Base-by-base conservation (phyloP, 352 stramenopile genomes). In the Hyaloperonospora arabidopsidis region DNA sequence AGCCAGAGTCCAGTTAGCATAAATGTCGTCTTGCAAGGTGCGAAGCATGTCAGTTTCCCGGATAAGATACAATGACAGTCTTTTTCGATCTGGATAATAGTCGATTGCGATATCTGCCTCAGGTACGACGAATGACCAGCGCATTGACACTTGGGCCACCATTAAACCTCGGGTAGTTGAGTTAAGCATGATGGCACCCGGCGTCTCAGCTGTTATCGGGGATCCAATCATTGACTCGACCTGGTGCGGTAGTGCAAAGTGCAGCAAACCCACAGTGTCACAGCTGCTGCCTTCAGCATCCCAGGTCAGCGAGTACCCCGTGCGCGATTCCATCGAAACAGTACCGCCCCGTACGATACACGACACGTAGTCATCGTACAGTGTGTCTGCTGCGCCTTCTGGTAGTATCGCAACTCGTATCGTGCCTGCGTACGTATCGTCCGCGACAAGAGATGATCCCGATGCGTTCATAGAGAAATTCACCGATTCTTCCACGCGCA, bases 221-320 rank as follows among this genome's bases (percentile, higher is more conserved):
- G n/a, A 44, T 3, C 29, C 50, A 1, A 38, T 52, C 38, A 88
- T 51, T 0, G 68, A 70, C 34, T 72, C 52, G 14, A 84, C 25
- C 40, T 89, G 76, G 48, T 89, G 79, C 55, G 58, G 68, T n/a
- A 87, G 51, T 1, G 74, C 79, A 41, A 87, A 87, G 57, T 89
- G 76, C 12, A 86, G 54, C 22, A 89, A 45, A 3, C 79, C 79
- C 2, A 51, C 28, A 0, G 54, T 65, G 2, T 51, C 45, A 38
- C 78, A 89, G 22, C 57, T 68, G 5, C 59, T 58, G 29, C 79
- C 79, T 18, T 73, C 58, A 0, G 62, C 70, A 28, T 72, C 43
- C 79, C 76, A 89, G 46, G 84, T 70, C 25, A 89, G 57, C 19
- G 72, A 72, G 63, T 87, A 84, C 21, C 65, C 45, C 0, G 72